Evolutionary conservation across 23 red algal species (phyloP).

Genomic region (Gracilaria domingensis): DNA sequence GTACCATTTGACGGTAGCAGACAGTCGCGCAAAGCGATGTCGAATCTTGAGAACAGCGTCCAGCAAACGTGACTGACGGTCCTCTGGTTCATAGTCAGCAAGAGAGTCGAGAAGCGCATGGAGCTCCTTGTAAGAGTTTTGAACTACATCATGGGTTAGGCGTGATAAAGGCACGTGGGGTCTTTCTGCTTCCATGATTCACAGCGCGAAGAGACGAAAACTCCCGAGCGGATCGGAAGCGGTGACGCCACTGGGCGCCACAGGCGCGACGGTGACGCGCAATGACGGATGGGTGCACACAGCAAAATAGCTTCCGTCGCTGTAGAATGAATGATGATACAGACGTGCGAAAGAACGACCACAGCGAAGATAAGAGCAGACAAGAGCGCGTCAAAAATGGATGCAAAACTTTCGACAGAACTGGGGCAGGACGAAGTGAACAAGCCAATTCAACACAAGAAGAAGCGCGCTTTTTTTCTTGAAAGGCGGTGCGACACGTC

Average conservation of each 20-base stretch:
- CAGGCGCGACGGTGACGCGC: slow-evolving; percentile 12
- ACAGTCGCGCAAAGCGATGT: slow-evolving; percentile 77
- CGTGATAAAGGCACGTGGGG: slow-evolving; percentile 49
- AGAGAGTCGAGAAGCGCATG: slow-evolving; percentile 78
- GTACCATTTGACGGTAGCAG: slow-evolving; percentile 72
- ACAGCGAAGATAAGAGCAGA: neutral
- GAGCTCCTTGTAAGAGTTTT: slow-evolving; percentile 79
- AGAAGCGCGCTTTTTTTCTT: no score
- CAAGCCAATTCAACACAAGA: no score
- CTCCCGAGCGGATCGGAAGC: slow-evolving; percentile 37
- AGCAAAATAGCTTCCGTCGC: neutral
- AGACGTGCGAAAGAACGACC: no score
- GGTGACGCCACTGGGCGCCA: slow-evolving; percentile 40
- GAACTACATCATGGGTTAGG: slow-evolving; percentile 69
- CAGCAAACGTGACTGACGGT: slow-evolving; percentile 52
- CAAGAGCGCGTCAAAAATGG: neutral
- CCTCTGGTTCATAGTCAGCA: slow-evolving; percentile 50
- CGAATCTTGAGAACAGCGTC: slow-evolving; percentile 71
- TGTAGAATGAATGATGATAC: neutral
- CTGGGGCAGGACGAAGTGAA: no score
- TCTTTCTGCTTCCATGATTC: slow-evolving; percentile 38
- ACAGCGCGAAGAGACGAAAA: neutral
- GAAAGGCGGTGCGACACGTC: no score
- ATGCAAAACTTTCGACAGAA: no score
- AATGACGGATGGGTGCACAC: slow-evolving; percentile 5